Percentiles rank a stretch among this genome's conserved stretches.
These are phyloP conservation scores for Penicillium ochrochloron DNA, from an alignment of 495 filamentous ascomycete species.

Conservation along the genomic window DNA sequence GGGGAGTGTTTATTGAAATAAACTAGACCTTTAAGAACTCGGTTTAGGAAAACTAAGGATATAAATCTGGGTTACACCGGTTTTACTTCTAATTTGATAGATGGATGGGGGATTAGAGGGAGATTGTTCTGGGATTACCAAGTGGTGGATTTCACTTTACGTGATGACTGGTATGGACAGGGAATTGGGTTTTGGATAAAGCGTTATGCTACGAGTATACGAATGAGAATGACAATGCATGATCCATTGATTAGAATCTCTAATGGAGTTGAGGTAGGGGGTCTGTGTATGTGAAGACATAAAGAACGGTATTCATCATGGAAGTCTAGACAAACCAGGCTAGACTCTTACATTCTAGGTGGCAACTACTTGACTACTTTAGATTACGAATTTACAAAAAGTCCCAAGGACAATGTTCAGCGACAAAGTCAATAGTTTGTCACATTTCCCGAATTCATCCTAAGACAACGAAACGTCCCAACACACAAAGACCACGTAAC, in stretches of 20 bases:
- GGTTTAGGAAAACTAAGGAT: background rate
- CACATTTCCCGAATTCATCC: constrained; percentile 21
- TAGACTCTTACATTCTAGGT: background rate
- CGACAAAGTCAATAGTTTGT: constrained; percentile 37
- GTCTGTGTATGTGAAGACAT: too few relatives aligned
- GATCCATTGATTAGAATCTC: background rate
- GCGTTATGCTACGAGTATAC: constrained; percentile 12
- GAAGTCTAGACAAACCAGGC: background rate
- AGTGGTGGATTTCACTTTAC: background rate
- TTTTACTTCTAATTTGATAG: background rate
- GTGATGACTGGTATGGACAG: background rate
- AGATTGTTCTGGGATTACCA: too few relatives aligned
- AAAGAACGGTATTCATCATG: too few relatives aligned
- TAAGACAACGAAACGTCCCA: constrained; percentile 14
- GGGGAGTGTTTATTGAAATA: constrained; percentile 44
- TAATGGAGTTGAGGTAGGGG: too few relatives aligned
- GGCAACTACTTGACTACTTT: background rate
- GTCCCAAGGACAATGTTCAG: background rate
- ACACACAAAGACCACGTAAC: constrained; percentile 17
- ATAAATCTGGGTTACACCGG: background rate
- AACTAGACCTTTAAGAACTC: background rate
- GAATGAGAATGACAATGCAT: constrained; percentile 12
- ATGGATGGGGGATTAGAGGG: background rate
- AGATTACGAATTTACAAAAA: constrained; percentile 1
- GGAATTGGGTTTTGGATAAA: background rate